Evolutionary conservation across 495 filamentous ascomycete species (phyloP).

Genomic region (Hapsidospora chrysogenum): DNA sequence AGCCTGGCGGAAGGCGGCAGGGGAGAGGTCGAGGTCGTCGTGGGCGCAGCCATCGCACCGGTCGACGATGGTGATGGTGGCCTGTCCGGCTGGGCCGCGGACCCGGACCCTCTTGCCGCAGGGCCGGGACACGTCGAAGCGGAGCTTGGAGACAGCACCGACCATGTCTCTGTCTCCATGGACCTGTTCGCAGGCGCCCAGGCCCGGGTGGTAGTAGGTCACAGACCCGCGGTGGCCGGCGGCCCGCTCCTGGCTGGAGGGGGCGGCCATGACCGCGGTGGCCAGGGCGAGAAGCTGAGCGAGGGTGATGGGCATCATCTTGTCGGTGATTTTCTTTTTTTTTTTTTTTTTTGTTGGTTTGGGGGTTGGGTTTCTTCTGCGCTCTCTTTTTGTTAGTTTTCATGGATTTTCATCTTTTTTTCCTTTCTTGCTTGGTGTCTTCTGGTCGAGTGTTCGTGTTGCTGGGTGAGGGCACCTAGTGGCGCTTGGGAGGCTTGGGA

Average conservation of each 20-base stretch:
- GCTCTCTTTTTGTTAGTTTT: too few relatives aligned
- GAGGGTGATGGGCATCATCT: too few relatives aligned
- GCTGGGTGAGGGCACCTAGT: too few relatives aligned
- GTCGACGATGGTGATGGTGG: slow-evolving; percentile 61
- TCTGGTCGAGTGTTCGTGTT: too few relatives aligned
- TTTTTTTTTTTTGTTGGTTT: too few relatives aligned
- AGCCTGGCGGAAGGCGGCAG: slow-evolving; percentile 34
- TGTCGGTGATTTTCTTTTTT: too few relatives aligned
- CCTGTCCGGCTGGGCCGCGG: slow-evolving; percentile 14
- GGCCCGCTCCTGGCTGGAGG: too few relatives aligned
- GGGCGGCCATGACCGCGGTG: too few relatives aligned
- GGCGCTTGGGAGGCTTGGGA: too few relatives aligned
- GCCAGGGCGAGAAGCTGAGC: not conserved
- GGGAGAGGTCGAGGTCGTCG: slow-evolving; percentile 51
- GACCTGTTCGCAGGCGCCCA: slow-evolving; percentile 55
- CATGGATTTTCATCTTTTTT: too few relatives aligned
- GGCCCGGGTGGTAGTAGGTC: slow-evolving; percentile 51
- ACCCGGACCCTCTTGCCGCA: slow-evolving; percentile 50
- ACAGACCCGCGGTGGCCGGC: slow-evolving; percentile 43
- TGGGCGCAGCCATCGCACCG: slow-evolving; percentile 49
- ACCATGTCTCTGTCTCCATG: slow-evolving; percentile 35
- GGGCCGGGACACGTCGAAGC: slow-evolving; percentile 56
- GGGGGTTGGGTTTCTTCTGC: too few relatives aligned
- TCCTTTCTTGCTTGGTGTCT: too few relatives aligned
- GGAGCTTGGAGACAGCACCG: slow-evolving; percentile 46